Evolutionary conservation across 2,329 filamentous ascomycete genomes (phyloP).

Genomic region (Leptoxyphium fumago): DNA sequence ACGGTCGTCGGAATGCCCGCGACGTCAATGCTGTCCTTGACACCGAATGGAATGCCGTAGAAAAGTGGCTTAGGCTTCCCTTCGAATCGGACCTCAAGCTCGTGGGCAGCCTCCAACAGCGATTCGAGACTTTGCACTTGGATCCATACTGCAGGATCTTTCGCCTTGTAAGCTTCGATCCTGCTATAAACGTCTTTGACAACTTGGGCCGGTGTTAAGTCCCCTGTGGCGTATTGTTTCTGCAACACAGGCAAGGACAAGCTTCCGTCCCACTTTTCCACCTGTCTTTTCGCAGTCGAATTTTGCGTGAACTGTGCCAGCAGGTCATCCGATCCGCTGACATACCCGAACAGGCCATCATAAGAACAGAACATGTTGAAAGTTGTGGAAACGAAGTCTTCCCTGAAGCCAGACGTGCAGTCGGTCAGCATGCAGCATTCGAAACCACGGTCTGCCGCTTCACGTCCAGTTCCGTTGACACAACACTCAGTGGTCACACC

Average conservation of each 20-base stretch:
- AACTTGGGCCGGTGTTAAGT: slow-evolving; percentile 28
- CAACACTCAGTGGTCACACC: slow-evolving; percentile 47
- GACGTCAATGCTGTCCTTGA: slow-evolving; percentile 44
- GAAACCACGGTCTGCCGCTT: slow-evolving; percentile 46
- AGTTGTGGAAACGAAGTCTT: slow-evolving; percentile 30
- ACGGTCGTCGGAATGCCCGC: slow-evolving; percentile 36
- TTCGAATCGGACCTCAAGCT: slow-evolving; percentile 27
- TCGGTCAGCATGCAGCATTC: slow-evolving; percentile 41
- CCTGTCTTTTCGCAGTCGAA: slow-evolving; percentile 23
- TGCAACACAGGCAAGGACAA: slow-evolving; percentile 31
- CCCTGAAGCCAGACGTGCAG: slow-evolving; percentile 35
- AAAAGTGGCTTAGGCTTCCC: slow-evolving; percentile 32
- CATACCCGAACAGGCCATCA: slow-evolving; percentile 38
- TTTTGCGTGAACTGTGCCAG: slow-evolving; percentile 20
- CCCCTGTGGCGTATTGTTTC: slow-evolving; percentile 28
- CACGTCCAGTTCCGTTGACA: slow-evolving; percentile 40
- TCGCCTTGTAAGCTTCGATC: slow-evolving; percentile 33
- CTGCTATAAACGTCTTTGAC: slow-evolving; percentile 31
- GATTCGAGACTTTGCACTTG: slow-evolving; percentile 26
- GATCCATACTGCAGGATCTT: slow-evolving; percentile 40
- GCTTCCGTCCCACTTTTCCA: slow-evolving; percentile 23
- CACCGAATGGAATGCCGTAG: slow-evolving; percentile 41
- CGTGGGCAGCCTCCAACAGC: slow-evolving; percentile 26
- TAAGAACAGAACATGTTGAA: slow-evolving; percentile 38
- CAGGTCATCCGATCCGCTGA: slow-evolving; percentile 29